Conservation (phyloP, 1,284 basidiomycete genomes). For the Serendipita sp. region DNA sequence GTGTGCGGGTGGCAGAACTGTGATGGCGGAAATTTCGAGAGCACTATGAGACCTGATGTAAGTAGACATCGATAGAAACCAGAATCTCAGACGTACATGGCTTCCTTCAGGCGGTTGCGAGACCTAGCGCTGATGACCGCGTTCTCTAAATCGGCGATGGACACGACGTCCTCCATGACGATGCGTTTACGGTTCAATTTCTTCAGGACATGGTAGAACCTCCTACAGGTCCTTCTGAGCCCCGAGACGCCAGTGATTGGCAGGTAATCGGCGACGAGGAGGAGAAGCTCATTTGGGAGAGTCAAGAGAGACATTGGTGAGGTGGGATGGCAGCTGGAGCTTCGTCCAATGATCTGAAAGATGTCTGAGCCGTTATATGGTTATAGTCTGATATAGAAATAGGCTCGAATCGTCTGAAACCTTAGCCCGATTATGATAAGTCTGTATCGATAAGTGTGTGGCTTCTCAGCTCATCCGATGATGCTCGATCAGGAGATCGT, state of each 20-base stretch:
- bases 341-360: neutral
- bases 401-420: neutral
- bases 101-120: neutral
- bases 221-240: neutral
- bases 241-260: neutral
- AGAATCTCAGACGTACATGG: neutral
- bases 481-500: neutral
- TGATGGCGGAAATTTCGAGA: slow-evolving; percentile 4
- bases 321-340: neutral
- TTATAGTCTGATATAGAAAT: neutral
- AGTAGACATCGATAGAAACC: neutral
- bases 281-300: slow-evolving; percentile 7
- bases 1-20: slow-evolving; percentile 1
- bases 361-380: neutral
- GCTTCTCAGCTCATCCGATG: neutral
- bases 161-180: slow-evolving; percentile 2
- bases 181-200: neutral
- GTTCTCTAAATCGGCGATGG: slow-evolving; percentile 1
- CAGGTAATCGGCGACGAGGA: neutral
- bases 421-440: neutral
- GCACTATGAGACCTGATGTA: neutral
- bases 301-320: slow-evolving; percentile 3
- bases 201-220: neutral
- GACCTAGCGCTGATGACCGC: neutral
- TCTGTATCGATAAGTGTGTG: neutral